Evolutionary conservation across 2,329 filamentous ascomycete species (phyloP), one percentile per base, ranked within the genome.

Genomic region (Scorias spongiosa): DNA sequence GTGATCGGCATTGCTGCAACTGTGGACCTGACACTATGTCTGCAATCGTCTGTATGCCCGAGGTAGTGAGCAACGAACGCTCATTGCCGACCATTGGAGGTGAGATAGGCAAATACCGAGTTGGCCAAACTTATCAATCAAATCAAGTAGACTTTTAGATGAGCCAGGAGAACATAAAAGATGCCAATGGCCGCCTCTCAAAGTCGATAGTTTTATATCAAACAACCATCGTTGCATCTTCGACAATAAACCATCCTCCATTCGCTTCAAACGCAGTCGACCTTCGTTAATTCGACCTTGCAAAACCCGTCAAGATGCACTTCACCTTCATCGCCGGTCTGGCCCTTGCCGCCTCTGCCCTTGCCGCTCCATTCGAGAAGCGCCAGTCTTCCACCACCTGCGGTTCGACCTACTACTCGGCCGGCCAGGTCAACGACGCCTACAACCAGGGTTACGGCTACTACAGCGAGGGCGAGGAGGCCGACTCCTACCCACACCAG

Each of bases 341-440:
- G 43, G 46, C 54, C 46, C 51, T 60, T 48, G 52, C 54, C 43
- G 50, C 52, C 44, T 48, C 53, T 40, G 46, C 50, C 39, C 17
- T 60, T 45, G 54, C 54, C 38, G 47, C 49, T 28, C 53, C 32
- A 43, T 29, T 66, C 39, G 53, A 60, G 18, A 48, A 63, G 51
- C 60, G 67, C 49, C 61, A 67, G 55, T 66, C 71, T 54, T 60
- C 63, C 59, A 65, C 70, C 36, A 68, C 67, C 41, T 80, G 77
- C 57, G 75, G 75, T 44, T 66, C 59, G 42, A 66, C 57, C 39
- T 68, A 63, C 58, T 80, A 80, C 64, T 67, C 63, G 41, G 62
- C 65, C 39, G 57, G 58, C 42, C 65, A 71, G 46, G 67, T 78
- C 41, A 63, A 59, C 48, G 59, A 65, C 9, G 76, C 77, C 34